Evolutionary conservation across 106 monocot species (phyloP).

Genomic region (Dioscorea dumetorum): DNA sequence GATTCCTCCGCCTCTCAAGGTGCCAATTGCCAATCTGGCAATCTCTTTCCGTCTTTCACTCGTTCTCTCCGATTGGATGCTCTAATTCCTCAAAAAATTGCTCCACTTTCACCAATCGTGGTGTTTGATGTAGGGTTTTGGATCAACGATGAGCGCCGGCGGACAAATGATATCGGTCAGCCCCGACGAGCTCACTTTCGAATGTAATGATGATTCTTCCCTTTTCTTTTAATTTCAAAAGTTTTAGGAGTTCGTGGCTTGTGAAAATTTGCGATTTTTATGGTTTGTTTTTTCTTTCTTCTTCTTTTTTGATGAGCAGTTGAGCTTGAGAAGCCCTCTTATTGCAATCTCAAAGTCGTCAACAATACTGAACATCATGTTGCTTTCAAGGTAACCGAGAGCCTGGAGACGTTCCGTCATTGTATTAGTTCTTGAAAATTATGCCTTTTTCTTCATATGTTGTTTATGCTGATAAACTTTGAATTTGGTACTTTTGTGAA

Average conservation of each 20-base stretch:
- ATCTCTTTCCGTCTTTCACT: too few relatives aligned
- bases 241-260: not conserved
- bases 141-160: constrained; percentile 32
- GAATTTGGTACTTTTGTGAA: too few relatives aligned
- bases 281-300: constrained; percentile 1
- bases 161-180: constrained; percentile 47
- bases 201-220: constrained; percentile 19
- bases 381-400: constrained; percentile 82
- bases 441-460: not conserved
- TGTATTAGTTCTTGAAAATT: not conserved
- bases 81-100: too few relatives aligned
- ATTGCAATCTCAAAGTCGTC: constrained; percentile 77
- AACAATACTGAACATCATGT: constrained; percentile 93
- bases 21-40: too few relatives aligned
- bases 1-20: too few relatives aligned
- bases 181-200: constrained; percentile 68
- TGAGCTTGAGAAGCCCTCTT: constrained; percentile 70
- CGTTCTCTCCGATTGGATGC: too few relatives aligned
- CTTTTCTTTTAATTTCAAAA: not conserved
- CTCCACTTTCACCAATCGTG: not conserved
- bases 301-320: constrained; percentile 34
- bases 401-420: not conserved
- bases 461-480: too few relatives aligned
- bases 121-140: constrained; percentile 6
- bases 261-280: not conserved